phyloP scores from a whole-genome alignment of 306 rosid species.

The Oxytropis ochrocephala region DNA sequence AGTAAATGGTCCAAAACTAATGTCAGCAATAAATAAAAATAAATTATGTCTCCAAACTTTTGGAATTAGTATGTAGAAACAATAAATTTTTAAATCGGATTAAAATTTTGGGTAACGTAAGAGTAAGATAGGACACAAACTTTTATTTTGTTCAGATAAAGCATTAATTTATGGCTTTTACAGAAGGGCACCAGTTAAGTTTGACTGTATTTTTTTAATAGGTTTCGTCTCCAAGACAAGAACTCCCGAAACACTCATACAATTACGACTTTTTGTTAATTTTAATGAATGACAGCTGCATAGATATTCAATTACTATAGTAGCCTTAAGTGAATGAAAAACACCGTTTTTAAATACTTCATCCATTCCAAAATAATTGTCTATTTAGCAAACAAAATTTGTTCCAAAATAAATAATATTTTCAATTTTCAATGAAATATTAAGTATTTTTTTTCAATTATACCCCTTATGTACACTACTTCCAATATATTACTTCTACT shows the following conservation, averaged over 20 bases:
- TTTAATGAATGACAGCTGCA: conserved; percentile 13
- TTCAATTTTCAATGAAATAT: too few relatives aligned
- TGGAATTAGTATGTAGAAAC: not conserved
- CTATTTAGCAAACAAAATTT: too few relatives aligned
- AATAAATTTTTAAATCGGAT: conserved; percentile 17
- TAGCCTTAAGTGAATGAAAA: conserved; percentile 14
- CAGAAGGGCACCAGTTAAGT: conserved; percentile 45
- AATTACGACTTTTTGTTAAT: conserved; percentile 16
- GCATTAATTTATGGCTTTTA: conserved; percentile 42
- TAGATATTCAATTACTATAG: not conserved
- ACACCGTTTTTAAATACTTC: not conserved
- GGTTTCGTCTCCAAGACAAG: conserved; percentile 25
- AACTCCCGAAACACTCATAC: conserved; percentile 19
- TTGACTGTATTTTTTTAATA: conserved; percentile 45
- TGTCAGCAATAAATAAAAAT: too few relatives aligned
- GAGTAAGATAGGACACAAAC: conserved; percentile 27
- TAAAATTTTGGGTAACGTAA: conserved; percentile 33
- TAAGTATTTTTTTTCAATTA: too few relatives aligned
- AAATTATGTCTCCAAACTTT: too few relatives aligned
- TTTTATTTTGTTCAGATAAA: conserved; percentile 16
- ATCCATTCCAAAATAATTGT: too few relatives aligned
- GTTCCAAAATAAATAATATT: too few relatives aligned
- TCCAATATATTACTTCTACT: too few relatives aligned
- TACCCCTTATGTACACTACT: too few relatives aligned
- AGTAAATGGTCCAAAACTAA: too few relatives aligned